Evolutionary conservation across 2,329 filamentous ascomycete genomes (phyloP).

Genomic region (Fusarium sp.): DNA sequence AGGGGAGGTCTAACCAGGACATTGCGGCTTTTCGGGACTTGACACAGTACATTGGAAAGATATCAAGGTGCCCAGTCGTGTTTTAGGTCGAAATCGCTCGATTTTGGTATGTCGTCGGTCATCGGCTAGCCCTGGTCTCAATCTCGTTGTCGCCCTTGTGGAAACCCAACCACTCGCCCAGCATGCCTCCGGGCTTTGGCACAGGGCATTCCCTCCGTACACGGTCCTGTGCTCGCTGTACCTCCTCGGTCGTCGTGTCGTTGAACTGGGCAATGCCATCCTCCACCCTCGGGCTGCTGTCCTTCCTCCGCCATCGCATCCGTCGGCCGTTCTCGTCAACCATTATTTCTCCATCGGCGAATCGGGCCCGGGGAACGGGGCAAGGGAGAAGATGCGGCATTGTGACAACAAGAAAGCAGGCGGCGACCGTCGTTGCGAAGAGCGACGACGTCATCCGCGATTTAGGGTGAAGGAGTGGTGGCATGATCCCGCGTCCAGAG

Average conservation of each 20-base stretch:
- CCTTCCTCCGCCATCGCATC: slow-evolving; percentile 61
- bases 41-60: not conserved
- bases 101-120: slow-evolving; percentile 35
- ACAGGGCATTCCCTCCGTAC: slow-evolving; percentile 86
- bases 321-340: slow-evolving; percentile 64
- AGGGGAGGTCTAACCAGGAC: not conserved
- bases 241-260: slow-evolving; percentile 56
- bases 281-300: slow-evolving; percentile 56
- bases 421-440: slow-evolving; percentile 91
- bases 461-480: slow-evolving; percentile 91
- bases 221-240: slow-evolving; percentile 56
- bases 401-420: slow-evolving; percentile 93
- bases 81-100: slow-evolving; percentile 6
- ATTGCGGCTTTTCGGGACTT: not conserved
- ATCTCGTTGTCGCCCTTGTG: slow-evolving; percentile 56
- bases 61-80: not conserved
- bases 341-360: slow-evolving; percentile 77
- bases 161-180: slow-evolving; percentile 84
- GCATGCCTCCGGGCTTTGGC: slow-evolving; percentile 86
- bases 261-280: slow-evolving; percentile 67
- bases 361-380: slow-evolving; percentile 82
- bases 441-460: slow-evolving; percentile 94
- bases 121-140: slow-evolving; percentile 44
- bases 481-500: slow-evolving; percentile 68
- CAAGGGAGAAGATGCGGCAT: slow-evolving; percentile 93